A percentile compares a stretch with the other conserved stretches of the same genome.
phyloP scores from a whole-genome alignment of 495 filamentous ascomycete species.

The Hypomontagnella submonticulosa region DNA sequence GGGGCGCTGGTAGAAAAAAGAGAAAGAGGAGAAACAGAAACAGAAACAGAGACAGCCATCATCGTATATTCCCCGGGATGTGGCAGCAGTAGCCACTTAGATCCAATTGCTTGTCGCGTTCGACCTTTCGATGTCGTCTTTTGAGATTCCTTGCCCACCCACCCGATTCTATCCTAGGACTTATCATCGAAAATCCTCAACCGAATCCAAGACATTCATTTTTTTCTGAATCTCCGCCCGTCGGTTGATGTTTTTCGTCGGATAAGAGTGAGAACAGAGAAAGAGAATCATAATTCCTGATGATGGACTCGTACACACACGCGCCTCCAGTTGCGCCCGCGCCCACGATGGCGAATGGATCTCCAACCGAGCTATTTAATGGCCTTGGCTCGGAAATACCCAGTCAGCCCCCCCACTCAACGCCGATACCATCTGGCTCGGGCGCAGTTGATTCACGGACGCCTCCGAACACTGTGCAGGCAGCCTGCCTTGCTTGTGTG shows the following conservation, averaged over 20 bases:
- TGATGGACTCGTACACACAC: constrained; percentile 40
- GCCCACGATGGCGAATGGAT: constrained; percentile 33
- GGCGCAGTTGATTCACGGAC: constrained; percentile 44
- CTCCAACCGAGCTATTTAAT: constrained; percentile 43
- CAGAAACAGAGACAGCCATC: constrained; percentile 1
- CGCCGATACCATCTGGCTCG: constrained; percentile 35
- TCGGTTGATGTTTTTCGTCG: neutral
- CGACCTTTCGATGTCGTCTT: constrained; percentile 32
- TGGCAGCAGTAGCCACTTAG: constrained; percentile 37
- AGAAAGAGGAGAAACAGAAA: constrained; percentile 9
- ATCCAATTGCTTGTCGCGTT: constrained; percentile 38
- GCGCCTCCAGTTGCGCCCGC: constrained; percentile 29
- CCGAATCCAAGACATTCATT: constrained; percentile 13
- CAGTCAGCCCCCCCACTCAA: constrained; percentile 39
- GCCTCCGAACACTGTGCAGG: constrained; percentile 55
- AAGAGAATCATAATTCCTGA: neutral
- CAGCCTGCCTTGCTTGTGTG: constrained; percentile 62
- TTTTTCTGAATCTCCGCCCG: neutral
- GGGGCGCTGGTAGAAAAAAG: constrained; percentile 11
- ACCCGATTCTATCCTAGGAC: constrained; percentile 16
- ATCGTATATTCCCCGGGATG: constrained; percentile 29
- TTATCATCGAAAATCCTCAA: constrained; percentile 17
- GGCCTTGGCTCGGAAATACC: constrained; percentile 39
- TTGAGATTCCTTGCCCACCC: constrained; percentile 24
- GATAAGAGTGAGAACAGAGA: neutral